Conservation (phyloP, 78 protist genomes). For the Dictyostelium brefeldianum region DNA sequence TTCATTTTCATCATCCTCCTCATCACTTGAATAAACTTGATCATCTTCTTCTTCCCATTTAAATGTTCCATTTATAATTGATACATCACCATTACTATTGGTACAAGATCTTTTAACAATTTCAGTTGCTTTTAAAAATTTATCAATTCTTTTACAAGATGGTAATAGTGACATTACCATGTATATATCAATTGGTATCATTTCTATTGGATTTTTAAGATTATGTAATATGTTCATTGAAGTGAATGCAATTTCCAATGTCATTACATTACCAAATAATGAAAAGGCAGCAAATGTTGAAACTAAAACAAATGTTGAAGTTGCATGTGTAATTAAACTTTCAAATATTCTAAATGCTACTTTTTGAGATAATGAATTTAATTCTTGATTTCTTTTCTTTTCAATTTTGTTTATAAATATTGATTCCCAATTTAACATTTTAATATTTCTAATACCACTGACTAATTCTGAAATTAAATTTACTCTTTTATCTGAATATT, state of each 20-base stretch:
- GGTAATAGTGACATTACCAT: background rate
- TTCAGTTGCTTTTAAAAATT: conserved; percentile 1
- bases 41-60: background rate
- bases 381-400: background rate
- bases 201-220: conserved; percentile 12
- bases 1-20: background rate
- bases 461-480: background rate
- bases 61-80: background rate
- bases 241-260: conserved; percentile 41
- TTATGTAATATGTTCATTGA: conserved; percentile 28
- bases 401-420: conserved; percentile 16
- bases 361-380: background rate
- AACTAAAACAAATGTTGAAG: conserved; percentile 28
- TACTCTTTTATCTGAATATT: conserved; percentile 23
- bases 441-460: conserved; percentile 45
- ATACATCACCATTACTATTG: background rate
- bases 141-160: conserved; percentile 28
- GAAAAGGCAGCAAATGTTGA: conserved; percentile 2
- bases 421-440: conserved; percentile 60
- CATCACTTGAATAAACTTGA: background rate
- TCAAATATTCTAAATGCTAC: background rate
- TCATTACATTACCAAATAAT: conserved; percentile 16
- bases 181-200: conserved; percentile 15
- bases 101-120: too few relatives aligned
- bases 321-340: background rate